phyloP scores from a whole-genome alignment of 2,329 filamentous ascomycete genomes.

The Ophiobolus disseminans region DNA sequence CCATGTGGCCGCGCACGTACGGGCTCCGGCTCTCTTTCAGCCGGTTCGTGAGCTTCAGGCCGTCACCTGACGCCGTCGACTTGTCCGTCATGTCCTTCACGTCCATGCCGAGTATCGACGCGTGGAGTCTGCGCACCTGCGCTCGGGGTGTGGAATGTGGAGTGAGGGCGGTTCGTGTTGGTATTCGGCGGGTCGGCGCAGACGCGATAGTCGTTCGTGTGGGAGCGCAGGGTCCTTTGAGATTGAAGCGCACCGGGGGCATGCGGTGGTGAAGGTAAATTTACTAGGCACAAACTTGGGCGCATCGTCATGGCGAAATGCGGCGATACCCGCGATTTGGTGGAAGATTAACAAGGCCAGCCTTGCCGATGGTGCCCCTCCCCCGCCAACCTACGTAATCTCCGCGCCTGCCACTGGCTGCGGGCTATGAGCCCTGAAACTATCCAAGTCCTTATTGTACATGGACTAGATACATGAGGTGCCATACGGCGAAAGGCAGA shows the following conservation, averaged over 20 bases:
- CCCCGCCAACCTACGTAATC: slow-evolving; percentile 12
- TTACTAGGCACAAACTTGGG: neutral
- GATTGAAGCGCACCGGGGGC: slow-evolving; percentile 37
- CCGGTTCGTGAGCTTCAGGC: slow-evolving; percentile 60
- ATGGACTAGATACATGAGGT: too few relatives aligned
- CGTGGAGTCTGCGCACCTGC: slow-evolving; percentile 34
- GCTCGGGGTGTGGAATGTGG: slow-evolving; percentile 19
- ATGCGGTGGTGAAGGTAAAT: slow-evolving; percentile 26
- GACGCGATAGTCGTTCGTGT: slow-evolving; percentile 15
- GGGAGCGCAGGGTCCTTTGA: slow-evolving; percentile 35
- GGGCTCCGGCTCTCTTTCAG: slow-evolving; percentile 69
- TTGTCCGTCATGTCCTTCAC: slow-evolving; percentile 25
- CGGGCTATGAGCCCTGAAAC: neutral
- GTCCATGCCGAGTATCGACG: slow-evolving; percentile 41
- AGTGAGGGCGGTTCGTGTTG: slow-evolving; percentile 11
- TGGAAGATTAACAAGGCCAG: slow-evolving; percentile 3
- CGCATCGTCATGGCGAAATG: slow-evolving; percentile 6
- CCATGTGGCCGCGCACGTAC: slow-evolving; percentile 75
- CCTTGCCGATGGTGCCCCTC: slow-evolving; percentile 9
- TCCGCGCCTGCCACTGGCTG: slow-evolving; percentile 4
- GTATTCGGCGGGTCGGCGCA: slow-evolving; percentile 9
- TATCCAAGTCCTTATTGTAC: too few relatives aligned
- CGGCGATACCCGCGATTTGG: neutral
- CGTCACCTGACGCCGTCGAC: slow-evolving; percentile 23
- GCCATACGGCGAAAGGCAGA: too few relatives aligned